Base-by-base conservation (phyloP, 225 moss, liverwort and hornwort genomes). In the Takakia lepidozioides region DNA sequence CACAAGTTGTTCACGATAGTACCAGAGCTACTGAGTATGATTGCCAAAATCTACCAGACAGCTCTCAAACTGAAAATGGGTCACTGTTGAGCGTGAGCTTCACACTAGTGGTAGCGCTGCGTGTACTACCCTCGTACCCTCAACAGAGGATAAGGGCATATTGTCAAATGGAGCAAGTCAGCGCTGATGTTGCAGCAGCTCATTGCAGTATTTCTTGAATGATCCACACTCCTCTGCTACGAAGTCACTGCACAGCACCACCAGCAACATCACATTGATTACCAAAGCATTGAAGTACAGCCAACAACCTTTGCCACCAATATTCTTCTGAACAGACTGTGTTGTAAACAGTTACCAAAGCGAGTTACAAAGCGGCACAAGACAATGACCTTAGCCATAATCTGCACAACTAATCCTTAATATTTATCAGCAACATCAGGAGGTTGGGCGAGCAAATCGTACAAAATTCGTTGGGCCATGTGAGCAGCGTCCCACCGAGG, bases 401-500 rank as follows among this genome's bases (percentile, higher is more conserved):
- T 25, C 25, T 22, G 19, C 3, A n/a, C 11, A 32, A 32, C 32
- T 32, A 32, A 32, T 32, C 32, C 11, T 32, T 32, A 32, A 32
- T 32, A 32, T 1, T 32, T 6, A 32, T 7, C 32, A 11, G 17
- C 11, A 40, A 42, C 19, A 46, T 39, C 43, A 19, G 56, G 18
- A 47, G 24, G 15, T 19, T 36, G 40, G 3, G 40, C 66, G 29
- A 25, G 44, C 13, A 22, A 10, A n/a, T 5, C 49, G 57, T 75
- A 87, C 93, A 75, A 76, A 50, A 95, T 72, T 46, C 93, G 70
- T 70, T 89, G 89, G 24, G 86, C 77, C 93, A 86, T 95, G 65
- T 95, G 86, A 66, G 69, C 62, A 29, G 80, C 57, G 35, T 95
- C 93, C 93, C 93, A 95, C 56, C 93, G 76, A 32, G 93, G 93